phyloP scores from a whole-genome alignment of 176 grass and related monocot species.

The Cocos nucifera region DNA sequence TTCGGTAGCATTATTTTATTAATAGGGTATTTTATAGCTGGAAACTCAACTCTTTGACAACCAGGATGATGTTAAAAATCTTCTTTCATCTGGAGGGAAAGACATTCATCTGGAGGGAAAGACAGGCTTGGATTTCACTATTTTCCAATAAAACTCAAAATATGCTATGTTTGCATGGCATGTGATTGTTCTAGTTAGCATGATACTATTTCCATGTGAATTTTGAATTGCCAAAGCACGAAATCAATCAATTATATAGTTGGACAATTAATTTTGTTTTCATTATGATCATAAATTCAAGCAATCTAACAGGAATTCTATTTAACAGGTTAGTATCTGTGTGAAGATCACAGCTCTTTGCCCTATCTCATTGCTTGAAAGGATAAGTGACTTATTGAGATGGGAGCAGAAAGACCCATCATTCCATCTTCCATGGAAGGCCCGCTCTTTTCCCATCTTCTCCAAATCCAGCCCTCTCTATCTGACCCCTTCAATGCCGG shows the following conservation, averaged over 20 bases:
- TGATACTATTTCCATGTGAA: no score
- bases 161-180: no score
- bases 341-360: slow-evolving; percentile 92
- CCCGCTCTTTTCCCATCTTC: slow-evolving; percentile 49
- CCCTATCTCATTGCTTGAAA: slow-evolving; percentile 66
- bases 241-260: not conserved
- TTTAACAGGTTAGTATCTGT: slow-evolving; percentile 72
- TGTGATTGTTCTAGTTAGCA: no score
- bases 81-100: no score
- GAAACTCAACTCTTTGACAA: no score
- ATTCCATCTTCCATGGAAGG: slow-evolving; percentile 60
- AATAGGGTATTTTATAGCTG: no score
- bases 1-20: no score
- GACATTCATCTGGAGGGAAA: no score
- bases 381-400: slow-evolving; percentile 66
- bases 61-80: no score
- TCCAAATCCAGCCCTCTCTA: slow-evolving; percentile 62
- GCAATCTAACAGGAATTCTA: not conserved
- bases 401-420: slow-evolving; percentile 72
- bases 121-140: no score
- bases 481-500: slow-evolving; percentile 45
- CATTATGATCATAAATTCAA: not conserved
- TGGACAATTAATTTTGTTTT: not conserved
- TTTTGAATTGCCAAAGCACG: no score
- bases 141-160: no score